Conservation (phyloP, 225 moss, liverwort and hornwort genomes). For the Pseudisothecium myosuroides region DNA sequence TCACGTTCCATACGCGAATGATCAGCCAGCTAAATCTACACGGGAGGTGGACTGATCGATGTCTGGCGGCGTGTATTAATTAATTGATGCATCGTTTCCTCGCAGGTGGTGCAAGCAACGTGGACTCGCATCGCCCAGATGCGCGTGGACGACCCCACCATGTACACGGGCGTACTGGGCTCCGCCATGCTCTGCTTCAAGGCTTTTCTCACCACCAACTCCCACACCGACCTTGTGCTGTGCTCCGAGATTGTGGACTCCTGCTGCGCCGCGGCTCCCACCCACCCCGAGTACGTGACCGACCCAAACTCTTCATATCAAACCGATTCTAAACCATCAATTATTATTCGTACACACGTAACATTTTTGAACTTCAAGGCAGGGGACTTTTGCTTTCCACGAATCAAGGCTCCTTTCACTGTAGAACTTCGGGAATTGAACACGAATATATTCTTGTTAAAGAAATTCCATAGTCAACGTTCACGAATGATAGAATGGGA, state of each 20-base stretch:
- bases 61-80: background rate
- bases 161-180: constrained; percentile 28
- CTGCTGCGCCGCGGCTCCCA: constrained; percentile 17
- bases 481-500: no score
- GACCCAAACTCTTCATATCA: background rate
- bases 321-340: background rate
- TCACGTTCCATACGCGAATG: background rate
- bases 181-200: constrained; percentile 40
- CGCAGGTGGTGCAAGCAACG: constrained; percentile 35
- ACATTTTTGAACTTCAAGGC: background rate
- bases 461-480: background rate
- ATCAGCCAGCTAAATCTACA: background rate
- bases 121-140: constrained; percentile 8
- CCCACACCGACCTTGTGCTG: background rate
- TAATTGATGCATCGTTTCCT: background rate
- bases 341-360: background rate
- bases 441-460: background rate
- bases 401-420: background rate
- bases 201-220: constrained; percentile 7
- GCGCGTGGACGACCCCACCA: constrained; percentile 17
- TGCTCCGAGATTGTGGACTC: constrained; percentile 29
- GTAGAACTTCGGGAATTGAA: background rate
- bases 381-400: background rate
- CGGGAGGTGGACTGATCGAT: background rate
- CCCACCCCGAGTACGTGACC: constrained; percentile 8